Evolutionary conservation across 805 yeast species (phyloP).

Genomic region (Candida caryicola): DNA sequence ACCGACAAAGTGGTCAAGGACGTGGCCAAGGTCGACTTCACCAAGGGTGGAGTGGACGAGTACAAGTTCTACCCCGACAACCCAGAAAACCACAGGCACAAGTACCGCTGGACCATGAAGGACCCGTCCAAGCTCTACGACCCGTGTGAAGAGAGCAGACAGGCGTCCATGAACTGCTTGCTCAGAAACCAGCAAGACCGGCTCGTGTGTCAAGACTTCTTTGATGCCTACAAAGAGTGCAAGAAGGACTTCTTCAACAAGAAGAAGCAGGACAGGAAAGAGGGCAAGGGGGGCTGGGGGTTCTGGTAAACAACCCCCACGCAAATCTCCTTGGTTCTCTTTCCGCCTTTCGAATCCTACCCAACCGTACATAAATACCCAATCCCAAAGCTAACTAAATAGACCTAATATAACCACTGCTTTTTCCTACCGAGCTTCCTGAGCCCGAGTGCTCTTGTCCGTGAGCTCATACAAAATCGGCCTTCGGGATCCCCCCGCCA

Average conservation of each 20-base stretch:
- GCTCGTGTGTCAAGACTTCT: slow-evolving; percentile 69
- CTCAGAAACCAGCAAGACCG: slow-evolving; percentile 70
- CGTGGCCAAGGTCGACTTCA: slow-evolving; percentile 50
- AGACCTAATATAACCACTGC: no score
- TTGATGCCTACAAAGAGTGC: slow-evolving; percentile 92
- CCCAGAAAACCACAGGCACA: slow-evolving; percentile 71
- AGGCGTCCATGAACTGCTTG: slow-evolving; percentile 82
- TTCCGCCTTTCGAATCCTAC: no score
- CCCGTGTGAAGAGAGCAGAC: slow-evolving; percentile 88
- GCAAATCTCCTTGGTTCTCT: no score
- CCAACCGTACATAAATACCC: no score
- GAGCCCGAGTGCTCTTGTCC: no score
- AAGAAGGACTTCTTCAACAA: slow-evolving; percentile 50
- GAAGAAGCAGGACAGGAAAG: slow-evolving; percentile 32
- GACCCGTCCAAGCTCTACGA: slow-evolving; percentile 84
- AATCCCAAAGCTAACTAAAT: no score
- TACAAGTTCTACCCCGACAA: slow-evolving; percentile 82
- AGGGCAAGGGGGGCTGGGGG: slow-evolving; percentile 46
- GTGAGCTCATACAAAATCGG: background rate
- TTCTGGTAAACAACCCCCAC: slow-evolving; percentile 22
- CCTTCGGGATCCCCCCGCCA: background rate
- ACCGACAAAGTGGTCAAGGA: slow-evolving; percentile 32
- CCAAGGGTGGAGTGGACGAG: slow-evolving; percentile 50
- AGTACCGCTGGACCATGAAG: slow-evolving; percentile 66
- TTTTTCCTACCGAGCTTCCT: no score